phyloP scores from a whole-genome alignment of 2,329 filamentous ascomycete species.

The Sporothrix globosa region DNA sequence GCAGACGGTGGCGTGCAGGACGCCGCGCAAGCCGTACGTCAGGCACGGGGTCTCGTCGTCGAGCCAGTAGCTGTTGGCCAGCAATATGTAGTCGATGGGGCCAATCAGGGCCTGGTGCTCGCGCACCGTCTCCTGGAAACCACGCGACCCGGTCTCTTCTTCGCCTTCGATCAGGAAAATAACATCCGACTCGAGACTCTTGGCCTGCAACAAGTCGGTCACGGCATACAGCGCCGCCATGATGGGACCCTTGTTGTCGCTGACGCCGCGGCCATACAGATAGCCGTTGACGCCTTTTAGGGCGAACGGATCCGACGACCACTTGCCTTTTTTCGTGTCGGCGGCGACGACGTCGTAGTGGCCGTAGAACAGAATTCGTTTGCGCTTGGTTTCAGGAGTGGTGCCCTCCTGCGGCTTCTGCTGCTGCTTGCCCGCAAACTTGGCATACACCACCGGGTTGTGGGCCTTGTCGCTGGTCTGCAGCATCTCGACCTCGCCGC shows the following conservation, averaged over 20 bases:
- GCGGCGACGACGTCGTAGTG: slow-evolving; percentile 97
- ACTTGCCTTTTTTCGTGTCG: slow-evolving; percentile 78
- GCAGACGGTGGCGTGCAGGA: slow-evolving; percentile 88
- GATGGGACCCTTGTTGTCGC: slow-evolving; percentile 96
- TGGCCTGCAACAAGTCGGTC: slow-evolving; percentile 83
- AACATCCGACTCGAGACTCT: slow-evolving; percentile 82
- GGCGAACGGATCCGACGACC: slow-evolving; percentile 87
- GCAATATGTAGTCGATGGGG: slow-evolving; percentile 86
- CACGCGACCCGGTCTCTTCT: slow-evolving; percentile 90
- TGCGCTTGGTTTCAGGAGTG: slow-evolving; percentile 63
- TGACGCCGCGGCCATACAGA: slow-evolving; percentile 92
- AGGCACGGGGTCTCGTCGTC: slow-evolving; percentile 94
- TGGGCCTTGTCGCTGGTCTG: slow-evolving; percentile 72
- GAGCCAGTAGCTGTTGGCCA: slow-evolving; percentile 98
- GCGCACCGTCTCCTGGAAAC: slow-evolving; percentile 81
- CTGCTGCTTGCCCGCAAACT: slow-evolving; percentile 73
- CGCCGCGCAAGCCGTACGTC: slow-evolving; percentile 90
- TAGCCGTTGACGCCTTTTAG: slow-evolving; percentile 89
- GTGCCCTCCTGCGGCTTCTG: slow-evolving; percentile 44
- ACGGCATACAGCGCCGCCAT: slow-evolving; percentile 93
- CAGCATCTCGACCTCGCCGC: slow-evolving; percentile 87
- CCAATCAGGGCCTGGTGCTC: slow-evolving; percentile 84
- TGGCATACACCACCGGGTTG: slow-evolving; percentile 92
- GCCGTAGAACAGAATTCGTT: slow-evolving; percentile 93
- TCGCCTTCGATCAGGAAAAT: slow-evolving; percentile 96